A percentile compares a stretch with the other conserved stretches of the same genome.
Conservation (phyloP, 306 rosid genomes). For the Canavalia ensiformis region DNA sequence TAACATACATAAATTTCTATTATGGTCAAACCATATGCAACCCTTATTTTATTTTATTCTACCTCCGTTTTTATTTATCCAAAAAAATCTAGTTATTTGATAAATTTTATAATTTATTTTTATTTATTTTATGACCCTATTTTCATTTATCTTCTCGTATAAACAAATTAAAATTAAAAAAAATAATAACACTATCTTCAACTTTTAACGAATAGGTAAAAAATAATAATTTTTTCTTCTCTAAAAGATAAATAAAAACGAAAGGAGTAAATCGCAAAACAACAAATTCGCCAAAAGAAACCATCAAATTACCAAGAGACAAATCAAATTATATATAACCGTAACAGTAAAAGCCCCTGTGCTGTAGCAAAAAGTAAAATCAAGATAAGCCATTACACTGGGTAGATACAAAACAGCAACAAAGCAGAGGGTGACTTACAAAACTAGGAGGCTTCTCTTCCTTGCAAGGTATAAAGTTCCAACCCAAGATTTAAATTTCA, state of each 20-base stretch:
- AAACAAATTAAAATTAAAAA: too few species aligned
- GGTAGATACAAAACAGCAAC: constrained; percentile 11
- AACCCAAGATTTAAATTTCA: constrained; percentile 11
- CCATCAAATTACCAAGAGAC: not conserved
- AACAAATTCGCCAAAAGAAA: not conserved
- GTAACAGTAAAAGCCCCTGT: not conserved
- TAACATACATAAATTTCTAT: too few species aligned
- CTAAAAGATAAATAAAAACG: too few species aligned
- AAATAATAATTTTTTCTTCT: too few species aligned
- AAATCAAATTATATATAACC: not conserved
- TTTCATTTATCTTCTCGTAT: too few species aligned
- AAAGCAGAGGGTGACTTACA: constrained; percentile 30
- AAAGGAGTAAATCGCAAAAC: not conserved
- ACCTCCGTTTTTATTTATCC: too few species aligned
- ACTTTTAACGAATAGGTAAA: too few species aligned
- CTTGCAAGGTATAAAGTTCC: not conserved
- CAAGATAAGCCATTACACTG: constrained; percentile 24
- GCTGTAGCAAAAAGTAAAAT: not conserved
- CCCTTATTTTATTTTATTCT: too few species aligned
- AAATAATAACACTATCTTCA: too few species aligned
- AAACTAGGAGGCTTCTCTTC: constrained; percentile 28
- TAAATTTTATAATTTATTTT: too few species aligned
- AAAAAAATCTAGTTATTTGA: too few species aligned
- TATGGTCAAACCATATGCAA: not conserved
- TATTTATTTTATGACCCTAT: too few species aligned